These are phyloP conservation scores for Aspergillus olivimuriae DNA, from an alignment of 495 filamentous ascomycete species.

Conservation along the genomic window DNA sequence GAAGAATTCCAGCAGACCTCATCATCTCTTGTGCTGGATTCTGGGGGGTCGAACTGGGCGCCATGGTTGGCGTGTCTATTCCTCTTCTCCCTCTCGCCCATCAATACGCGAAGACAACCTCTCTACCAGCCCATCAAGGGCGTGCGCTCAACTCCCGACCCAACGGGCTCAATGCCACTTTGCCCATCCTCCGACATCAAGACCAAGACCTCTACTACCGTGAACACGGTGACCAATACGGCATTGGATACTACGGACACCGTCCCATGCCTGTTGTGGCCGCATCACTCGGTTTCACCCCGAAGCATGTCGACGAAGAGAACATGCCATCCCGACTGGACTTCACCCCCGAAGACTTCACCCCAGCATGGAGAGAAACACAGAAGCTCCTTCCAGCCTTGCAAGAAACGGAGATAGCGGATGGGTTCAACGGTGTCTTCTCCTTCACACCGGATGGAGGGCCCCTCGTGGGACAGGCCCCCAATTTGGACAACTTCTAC, in stretches of 20 bases:
- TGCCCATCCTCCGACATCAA: conserved; percentile 46
- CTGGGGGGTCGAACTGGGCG: conserved; percentile 48
- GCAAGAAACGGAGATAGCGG: conserved; percentile 32
- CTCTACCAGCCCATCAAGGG: conserved; percentile 25
- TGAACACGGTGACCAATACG: conserved; percentile 45
- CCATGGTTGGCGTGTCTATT: conserved; percentile 42
- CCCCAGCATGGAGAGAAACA: conserved; percentile 41
- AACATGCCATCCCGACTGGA: conserved; percentile 47
- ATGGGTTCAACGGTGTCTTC: conserved; percentile 49
- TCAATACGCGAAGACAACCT: conserved; percentile 46
- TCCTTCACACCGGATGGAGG: conserved; percentile 50
- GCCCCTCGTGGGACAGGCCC: conserved; percentile 40
- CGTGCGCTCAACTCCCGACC: conserved; percentile 23
- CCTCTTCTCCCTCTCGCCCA: conserved; percentile 46
- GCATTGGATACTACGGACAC: conserved; percentile 50
- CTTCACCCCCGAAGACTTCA: conserved; percentile 44
- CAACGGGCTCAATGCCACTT: conserved; percentile 33
- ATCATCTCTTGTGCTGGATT: conserved; percentile 48
- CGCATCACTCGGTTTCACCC: conserved; percentile 32
- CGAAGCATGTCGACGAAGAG: conserved; percentile 39
- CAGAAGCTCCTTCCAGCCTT: conserved; percentile 38
- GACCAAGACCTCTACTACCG: conserved; percentile 50
- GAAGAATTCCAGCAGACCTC: conserved; percentile 39
- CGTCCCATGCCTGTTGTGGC: conserved; percentile 44
- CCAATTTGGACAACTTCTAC: conserved; percentile 44